Evolutionary conservation across 177 flowering plant species (phyloP).

Genomic region (Vitis hybrid): DNA sequence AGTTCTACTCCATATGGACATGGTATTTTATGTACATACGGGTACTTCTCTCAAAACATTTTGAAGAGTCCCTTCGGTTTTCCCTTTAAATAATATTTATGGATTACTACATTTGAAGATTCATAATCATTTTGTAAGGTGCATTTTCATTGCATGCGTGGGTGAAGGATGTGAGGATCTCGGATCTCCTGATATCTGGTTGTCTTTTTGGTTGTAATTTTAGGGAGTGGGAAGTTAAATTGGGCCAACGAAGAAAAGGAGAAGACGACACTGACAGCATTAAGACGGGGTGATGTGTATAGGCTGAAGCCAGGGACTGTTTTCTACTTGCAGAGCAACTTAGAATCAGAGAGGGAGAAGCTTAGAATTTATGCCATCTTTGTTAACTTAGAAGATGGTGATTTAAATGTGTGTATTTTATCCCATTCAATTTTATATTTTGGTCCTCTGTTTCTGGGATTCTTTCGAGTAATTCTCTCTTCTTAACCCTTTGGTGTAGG

Average conservation of each 20-base stretch:
- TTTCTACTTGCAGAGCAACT: slow-evolving; percentile 57
- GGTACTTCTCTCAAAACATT: slow-evolving; percentile 33
- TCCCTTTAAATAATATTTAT: too few relatives aligned
- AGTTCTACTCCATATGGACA: slow-evolving; percentile 68
- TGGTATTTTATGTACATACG: slow-evolving; percentile 78
- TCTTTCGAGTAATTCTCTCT: not conserved
- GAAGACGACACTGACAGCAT: slow-evolving; percentile 4
- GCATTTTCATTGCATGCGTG: too few relatives aligned
- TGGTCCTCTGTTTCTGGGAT: not conserved
- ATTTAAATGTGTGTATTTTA: not conserved
- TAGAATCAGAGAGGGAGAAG: slow-evolving; percentile 48
- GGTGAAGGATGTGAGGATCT: too few relatives aligned
- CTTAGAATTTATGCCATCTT: slow-evolving; percentile 71
- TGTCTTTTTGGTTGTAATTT: slow-evolving; percentile 1
- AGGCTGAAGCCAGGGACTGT: slow-evolving; percentile 54
- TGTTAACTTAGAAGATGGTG: slow-evolving; percentile 23
- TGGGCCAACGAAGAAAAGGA: slow-evolving; percentile 37
- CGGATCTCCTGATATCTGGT: too few relatives aligned
- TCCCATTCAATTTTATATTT: not conserved
- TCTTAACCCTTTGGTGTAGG: not conserved
- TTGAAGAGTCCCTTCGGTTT: too few relatives aligned
- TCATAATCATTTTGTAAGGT: too few relatives aligned
- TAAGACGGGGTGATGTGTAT: slow-evolving; percentile 62
- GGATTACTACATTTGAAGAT: too few relatives aligned
- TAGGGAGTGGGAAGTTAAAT: slow-evolving; percentile 60